phyloP scores from a whole-genome alignment of 306 rosid genomes.

The Medicago truncatula region MtrunA17r5.0-ANR NC_053042.1:46984501-46985000 shows the following conservation, averaged over 20 bases:
- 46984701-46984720: slow-evolving; percentile 95
- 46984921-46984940: slow-evolving; percentile 2
- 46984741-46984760: slow-evolving; percentile 56
- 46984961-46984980: background rate
- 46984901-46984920: background rate
- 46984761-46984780: background rate
- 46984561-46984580: slow-evolving; percentile 80
- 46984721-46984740: slow-evolving; percentile 89
- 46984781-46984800: slow-evolving; percentile 2
- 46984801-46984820: background rate
- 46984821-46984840: slow-evolving; percentile 5
- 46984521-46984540: slow-evolving; percentile 88
- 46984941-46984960: no score
- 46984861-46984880: slow-evolving; percentile 10
- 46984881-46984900: background rate
- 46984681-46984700: slow-evolving; percentile 98
- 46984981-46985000: slow-evolving; percentile 8
- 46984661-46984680: slow-evolving; percentile 88
- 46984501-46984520: slow-evolving; percentile 95
- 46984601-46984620: slow-evolving; percentile 15
- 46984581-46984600: slow-evolving; percentile 25
- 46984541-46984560: slow-evolving; percentile 93
- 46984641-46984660: slow-evolving; percentile 60
- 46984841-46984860: background rate
- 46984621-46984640: slow-evolving; percentile 24